phyloP scores from a whole-genome alignment of 495 filamentous ascomycete species.

The Aspergillus indologenus region DNA sequence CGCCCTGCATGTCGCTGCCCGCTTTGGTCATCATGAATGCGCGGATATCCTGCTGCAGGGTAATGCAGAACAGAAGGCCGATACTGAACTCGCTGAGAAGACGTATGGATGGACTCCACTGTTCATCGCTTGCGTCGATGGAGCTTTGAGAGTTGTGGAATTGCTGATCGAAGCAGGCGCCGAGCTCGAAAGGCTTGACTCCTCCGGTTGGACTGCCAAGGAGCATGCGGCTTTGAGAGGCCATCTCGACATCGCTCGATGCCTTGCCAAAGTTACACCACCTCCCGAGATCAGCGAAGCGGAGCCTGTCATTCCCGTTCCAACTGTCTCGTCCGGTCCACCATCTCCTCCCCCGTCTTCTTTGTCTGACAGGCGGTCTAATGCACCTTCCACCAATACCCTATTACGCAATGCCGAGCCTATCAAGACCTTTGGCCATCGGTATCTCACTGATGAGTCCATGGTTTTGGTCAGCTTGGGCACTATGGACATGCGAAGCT shows the following conservation, averaged over 20 bases:
- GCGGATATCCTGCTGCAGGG: slow-evolving; percentile 70
- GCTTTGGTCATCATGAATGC: slow-evolving; percentile 80
- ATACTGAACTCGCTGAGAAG: slow-evolving; percentile 76
- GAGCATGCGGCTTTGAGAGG: slow-evolving; percentile 90
- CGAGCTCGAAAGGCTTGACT: slow-evolving; percentile 67
- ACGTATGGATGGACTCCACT: slow-evolving; percentile 92
- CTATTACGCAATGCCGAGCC: slow-evolving; percentile 56
- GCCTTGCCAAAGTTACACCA: slow-evolving; percentile 55
- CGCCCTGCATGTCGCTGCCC: slow-evolving; percentile 86
- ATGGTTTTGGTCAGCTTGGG: slow-evolving; percentile 91
- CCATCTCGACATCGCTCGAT: slow-evolving; percentile 72
- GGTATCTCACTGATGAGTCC: slow-evolving; percentile 84
- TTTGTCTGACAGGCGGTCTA: slow-evolving; percentile 52
- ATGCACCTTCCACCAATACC: slow-evolving; percentile 36
- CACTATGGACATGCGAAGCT: slow-evolving; percentile 87
- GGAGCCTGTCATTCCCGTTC: slow-evolving; percentile 33
- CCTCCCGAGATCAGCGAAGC: slow-evolving; percentile 34
- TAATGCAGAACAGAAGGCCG: slow-evolving; percentile 61
- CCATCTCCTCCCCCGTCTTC: slow-evolving; percentile 50
- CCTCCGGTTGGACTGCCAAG: slow-evolving; percentile 90
- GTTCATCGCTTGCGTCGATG: slow-evolving; percentile 88
- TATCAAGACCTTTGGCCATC: slow-evolving; percentile 92
- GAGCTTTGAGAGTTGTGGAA: slow-evolving; percentile 68
- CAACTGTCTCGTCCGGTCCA: slow-evolving; percentile 38
- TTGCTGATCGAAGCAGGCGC: slow-evolving; percentile 75